Evolutionary conservation across 306 rosid genomes (phyloP).

Genomic region (Malus orientalis): DNA sequence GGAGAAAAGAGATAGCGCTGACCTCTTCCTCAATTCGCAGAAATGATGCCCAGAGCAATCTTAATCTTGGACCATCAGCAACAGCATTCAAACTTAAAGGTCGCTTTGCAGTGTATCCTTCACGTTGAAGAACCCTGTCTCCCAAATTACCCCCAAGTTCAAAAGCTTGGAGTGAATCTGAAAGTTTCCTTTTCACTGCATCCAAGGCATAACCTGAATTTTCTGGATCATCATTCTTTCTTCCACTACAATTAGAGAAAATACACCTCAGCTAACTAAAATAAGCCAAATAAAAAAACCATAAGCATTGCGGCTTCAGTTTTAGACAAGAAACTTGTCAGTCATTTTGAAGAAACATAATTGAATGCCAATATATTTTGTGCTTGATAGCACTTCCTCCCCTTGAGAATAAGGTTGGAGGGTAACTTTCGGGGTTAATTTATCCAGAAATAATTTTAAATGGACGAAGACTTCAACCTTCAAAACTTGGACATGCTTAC

Average conservation of each 20-base stretch:
- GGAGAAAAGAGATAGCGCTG: slow-evolving; percentile 34
- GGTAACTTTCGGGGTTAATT: background rate
- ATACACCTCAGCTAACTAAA: slow-evolving; percentile 19
- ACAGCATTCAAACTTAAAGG: slow-evolving; percentile 82
- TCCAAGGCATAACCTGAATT: slow-evolving; percentile 48
- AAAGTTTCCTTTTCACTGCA: slow-evolving; percentile 65
- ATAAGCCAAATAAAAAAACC: background rate
- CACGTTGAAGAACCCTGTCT: slow-evolving; percentile 32
- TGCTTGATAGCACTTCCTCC: background rate
- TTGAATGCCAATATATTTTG: background rate
- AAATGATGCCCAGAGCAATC: slow-evolving; percentile 78
- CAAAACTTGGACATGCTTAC: slow-evolving; percentile 44
- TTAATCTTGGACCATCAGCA: slow-evolving; percentile 76
- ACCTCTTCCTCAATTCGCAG: slow-evolving; percentile 78
- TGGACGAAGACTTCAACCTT: slow-evolving; percentile 20
- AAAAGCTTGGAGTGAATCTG: slow-evolving; percentile 56
- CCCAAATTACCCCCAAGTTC: slow-evolving; percentile 47
- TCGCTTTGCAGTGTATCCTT: slow-evolving; percentile 25
- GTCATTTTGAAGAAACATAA: background rate
- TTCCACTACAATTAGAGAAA: slow-evolving; percentile 42
- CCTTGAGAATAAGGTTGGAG: background rate
- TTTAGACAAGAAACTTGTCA: slow-evolving; percentile 4
- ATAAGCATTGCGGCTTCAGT: slow-evolving; percentile 9
- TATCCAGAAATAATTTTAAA: background rate
- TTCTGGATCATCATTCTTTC: slow-evolving; percentile 27